Evolutionary conservation across 2,329 filamentous ascomycete species (phyloP).

Genomic region (Dothiorella sarmentorum): DNA sequence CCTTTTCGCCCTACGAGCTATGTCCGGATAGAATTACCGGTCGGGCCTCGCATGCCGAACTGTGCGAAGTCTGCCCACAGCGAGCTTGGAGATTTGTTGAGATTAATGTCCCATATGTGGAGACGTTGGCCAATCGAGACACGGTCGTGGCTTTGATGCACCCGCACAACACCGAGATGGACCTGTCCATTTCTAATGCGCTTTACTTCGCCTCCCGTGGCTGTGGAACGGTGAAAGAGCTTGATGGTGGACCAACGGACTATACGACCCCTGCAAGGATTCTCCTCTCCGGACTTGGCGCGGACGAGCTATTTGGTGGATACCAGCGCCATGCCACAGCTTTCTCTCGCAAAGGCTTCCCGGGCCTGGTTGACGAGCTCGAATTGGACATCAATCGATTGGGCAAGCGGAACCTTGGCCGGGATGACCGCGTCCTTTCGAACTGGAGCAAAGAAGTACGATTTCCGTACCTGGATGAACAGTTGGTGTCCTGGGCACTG

Average conservation of each 20-base stretch:
- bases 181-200: constrained; percentile 87
- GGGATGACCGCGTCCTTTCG: constrained; percentile 87
- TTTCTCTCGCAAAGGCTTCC: constrained; percentile 65
- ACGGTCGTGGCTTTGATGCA: constrained; percentile 74
- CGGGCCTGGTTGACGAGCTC: constrained; percentile 74
- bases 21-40: constrained; percentile 92
- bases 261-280: constrained; percentile 75
- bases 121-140: constrained; percentile 65
- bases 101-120: constrained; percentile 77
- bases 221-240: constrained; percentile 46
- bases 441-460: constrained; percentile 86
- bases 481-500: constrained; percentile 77
- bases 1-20: constrained; percentile 60
- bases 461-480: constrained; percentile 88
- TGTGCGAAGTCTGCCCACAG: constrained; percentile 63
- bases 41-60: constrained; percentile 72
- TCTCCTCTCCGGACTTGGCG: constrained; percentile 86
- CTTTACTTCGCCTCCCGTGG: constrained; percentile 93
- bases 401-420: constrained; percentile 88
- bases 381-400: constrained; percentile 80
- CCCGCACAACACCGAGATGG: constrained; percentile 98
- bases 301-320: constrained; percentile 93
- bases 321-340: constrained; percentile 82
- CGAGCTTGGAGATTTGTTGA: constrained; percentile 81
- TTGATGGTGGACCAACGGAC: constrained; percentile 27